Evolutionary conservation across 2,329 filamentous ascomycete species (phyloP), one percentile per base, ranked within the genome.

Genomic region (Fusarium sp.): DNA sequence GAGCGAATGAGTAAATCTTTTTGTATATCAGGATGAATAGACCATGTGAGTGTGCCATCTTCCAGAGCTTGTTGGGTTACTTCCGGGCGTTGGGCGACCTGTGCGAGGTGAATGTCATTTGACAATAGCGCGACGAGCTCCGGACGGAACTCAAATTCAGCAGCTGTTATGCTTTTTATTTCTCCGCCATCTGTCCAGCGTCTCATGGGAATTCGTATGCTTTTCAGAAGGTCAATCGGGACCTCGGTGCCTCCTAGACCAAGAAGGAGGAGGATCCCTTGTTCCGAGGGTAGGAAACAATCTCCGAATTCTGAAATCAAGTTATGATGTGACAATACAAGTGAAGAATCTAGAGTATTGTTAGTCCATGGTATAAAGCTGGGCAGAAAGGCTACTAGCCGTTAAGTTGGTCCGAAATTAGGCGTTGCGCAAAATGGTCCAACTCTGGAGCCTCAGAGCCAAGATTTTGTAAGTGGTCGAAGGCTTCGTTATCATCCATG

Each of bases 401-500:
- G 14, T 63, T 45, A 5, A 75, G 56, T 11, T 75, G 68, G 6
- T 45, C 60, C 9, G 61, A 51, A 8, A 78, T 65, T 2, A 79
- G 59, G 5, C 60, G 59, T 31, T 74, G 75, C 2, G 75, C 72
- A 14, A 77, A 71, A 2, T 44, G 22, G 2, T 54, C 61, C 14
- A 75, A 69, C 17, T 68, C 43, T 4, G 65, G 62, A 3, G 63
- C 61, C 1, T 59, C 51, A 3, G 66, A 52, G 0, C 68, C 69
- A 1, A 79, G 40, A 1, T 61, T 68, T 2, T 48, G 34, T 4
- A 79, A 34, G 42, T 79, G 78, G 10, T 52, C 58, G n/a, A 79
- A 77, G 0, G 72, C 64, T 7, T 75, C 72, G 6, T 74, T 74
- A 14, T 79, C 78, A 8, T 79, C 78, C 64, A 78, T 73, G 24